These are phyloP conservation scores for Colletotrichum sansevieriae DNA, from an alignment of 2,329 filamentous ascomycete genomes.

Conservation along the genomic window DNA sequence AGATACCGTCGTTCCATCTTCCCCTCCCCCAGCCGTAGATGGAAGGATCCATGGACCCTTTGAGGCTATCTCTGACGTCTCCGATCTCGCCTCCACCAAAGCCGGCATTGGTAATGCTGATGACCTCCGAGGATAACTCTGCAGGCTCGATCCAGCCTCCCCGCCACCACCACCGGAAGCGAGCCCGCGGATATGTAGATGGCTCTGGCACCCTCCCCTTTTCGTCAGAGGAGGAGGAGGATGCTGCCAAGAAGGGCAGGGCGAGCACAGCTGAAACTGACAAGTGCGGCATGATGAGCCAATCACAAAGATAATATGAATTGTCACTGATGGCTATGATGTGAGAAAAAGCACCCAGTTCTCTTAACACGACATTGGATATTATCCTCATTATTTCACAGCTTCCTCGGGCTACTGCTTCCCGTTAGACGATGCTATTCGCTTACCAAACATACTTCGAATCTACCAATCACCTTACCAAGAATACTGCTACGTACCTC, in stretches of 20 bases:
- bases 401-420: too few species aligned
- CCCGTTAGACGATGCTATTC: too few species aligned
- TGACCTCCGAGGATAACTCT: background rate
- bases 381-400: too few species aligned
- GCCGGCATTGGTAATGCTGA: background rate
- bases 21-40: background rate
- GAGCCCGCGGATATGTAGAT: background rate
- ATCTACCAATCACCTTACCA: too few species aligned
- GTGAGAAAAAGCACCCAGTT: too few species aligned
- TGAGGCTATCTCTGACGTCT: background rate
- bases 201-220: background rate
- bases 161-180: background rate
- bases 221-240: background rate
- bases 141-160: background rate
- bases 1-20: background rate
- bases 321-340: too few species aligned
- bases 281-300: background rate
- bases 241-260: background rate
- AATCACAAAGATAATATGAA: too few species aligned
- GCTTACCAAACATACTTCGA: too few species aligned
- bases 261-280: too few species aligned
- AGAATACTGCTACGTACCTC: too few species aligned
- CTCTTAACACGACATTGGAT: too few species aligned
- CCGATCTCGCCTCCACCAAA: constrained; percentile 3
- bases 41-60: background rate